A percentile compares a stretch with the other conserved stretches of the same genome.
Conservation (phyloP, 2,329 filamentous ascomycete species). For the Clarireedia monteithiana region DNA sequence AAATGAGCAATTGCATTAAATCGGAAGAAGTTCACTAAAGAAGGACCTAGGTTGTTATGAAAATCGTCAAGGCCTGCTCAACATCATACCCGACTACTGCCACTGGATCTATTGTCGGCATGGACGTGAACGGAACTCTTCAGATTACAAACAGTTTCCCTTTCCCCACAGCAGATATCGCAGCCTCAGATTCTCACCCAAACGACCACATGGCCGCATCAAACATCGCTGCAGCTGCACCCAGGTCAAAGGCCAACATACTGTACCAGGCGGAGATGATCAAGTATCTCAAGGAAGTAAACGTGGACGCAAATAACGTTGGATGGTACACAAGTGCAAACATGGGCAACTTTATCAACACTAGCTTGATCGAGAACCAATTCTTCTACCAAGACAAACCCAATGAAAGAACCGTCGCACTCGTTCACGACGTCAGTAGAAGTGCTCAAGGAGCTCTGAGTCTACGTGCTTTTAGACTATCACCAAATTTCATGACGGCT, state of each 20-base stretch:
- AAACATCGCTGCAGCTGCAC: conserved; percentile 75
- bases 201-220: conserved; percentile 58
- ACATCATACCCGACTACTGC: conserved; percentile 80
- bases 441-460: conserved; percentile 88
- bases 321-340: conserved; percentile 98
- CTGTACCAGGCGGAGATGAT: conserved; percentile 96
- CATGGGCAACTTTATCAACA: conserved; percentile 97
- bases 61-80: conserved; percentile 94
- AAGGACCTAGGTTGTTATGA: conserved; percentile 72
- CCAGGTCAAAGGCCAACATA: conserved; percentile 83
- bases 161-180: conserved; percentile 76
- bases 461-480: conserved; percentile 84
- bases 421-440: conserved; percentile 92
- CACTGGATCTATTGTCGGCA: conserved; percentile 85
- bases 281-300: conserved; percentile 90
- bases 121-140: conserved; percentile 75
- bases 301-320: conserved; percentile 94
- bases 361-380: conserved; percentile 95
- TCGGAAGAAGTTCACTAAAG: conserved; percentile 22
- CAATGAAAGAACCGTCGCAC: conserved; percentile 78
- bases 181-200: conserved; percentile 62
- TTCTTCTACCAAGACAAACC: conserved; percentile 90
- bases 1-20: conserved; percentile 28
- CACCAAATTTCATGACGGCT: conserved; percentile 77
- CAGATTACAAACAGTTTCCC: conserved; percentile 94